Base-by-base conservation (phyloP, 768 basidiomycete species). In the Leccinum ochraceum region DNA sequence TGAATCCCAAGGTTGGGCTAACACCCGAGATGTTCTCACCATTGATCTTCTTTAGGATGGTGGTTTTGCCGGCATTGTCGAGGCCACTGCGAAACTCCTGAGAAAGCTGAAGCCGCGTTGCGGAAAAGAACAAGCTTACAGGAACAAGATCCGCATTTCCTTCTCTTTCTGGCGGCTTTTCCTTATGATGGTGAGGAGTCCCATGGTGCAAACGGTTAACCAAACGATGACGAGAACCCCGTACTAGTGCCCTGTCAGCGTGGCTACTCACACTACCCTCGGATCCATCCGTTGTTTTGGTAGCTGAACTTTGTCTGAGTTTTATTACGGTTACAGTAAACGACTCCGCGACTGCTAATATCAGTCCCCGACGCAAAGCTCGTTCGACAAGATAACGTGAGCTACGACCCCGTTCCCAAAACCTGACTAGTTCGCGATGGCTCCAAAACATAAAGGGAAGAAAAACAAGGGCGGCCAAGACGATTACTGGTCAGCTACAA, bases 21-120 rank as follows among this genome's bases (percentile, higher is more conserved):
- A 98, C 87, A 55, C 81, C 83, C 68, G 81, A 81, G 66, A 96
- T 94, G 75, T 96, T 92, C 76, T 98, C 96, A 22, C 87, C 90
- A 63, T 92, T 95, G 63, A 98, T 81, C 74, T 92, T 93, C 80
- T 98, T 98, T 60, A 98, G 76, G 65, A 98, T 97, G 2, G 96
- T 99, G 2, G 97, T 98, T 80, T 99, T 98, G 56, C 97, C 97
- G 2, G 96, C 97, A 71, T 99, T 98, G 74, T 98, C 97, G 16
- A 99, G 86, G 9, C 97, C 96, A 49, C 96, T 98, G 71, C 37
- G 59, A 54, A 65, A 54, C 61, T 59, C 62, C 62, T 63, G 69
- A 72, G 61, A 55, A 59, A 53, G 36, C 26, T 48, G 55, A 54
- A 59, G 22, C 50, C 16, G 30, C 26, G 64, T 46, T 46, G n/a